Evolutionary conservation across 108 stramenopile species (phyloP).

Genomic region (Nannochloropsis granulata): DNA sequence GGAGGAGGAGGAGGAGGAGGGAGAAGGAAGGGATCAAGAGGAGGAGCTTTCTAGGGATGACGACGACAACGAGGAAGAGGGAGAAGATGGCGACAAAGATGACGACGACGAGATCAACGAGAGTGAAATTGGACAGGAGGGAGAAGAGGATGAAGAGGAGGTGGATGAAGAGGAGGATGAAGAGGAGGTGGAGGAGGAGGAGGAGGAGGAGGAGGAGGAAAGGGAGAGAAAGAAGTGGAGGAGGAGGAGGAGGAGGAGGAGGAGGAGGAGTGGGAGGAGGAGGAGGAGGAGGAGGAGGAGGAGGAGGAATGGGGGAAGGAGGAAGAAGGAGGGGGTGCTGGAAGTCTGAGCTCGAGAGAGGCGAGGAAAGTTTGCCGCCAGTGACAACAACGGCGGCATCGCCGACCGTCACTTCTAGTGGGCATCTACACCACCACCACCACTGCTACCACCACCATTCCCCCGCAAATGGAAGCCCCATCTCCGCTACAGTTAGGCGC

Average conservation of each 20-base stretch:
- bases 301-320: not conserved
- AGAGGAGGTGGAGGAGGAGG: not conserved
- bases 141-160: not conserved
- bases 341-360: too few relatives aligned
- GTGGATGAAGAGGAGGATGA: not conserved
- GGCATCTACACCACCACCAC: too few relatives aligned
- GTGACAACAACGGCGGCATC: too few relatives aligned
- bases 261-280: not conserved
- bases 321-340: too few relatives aligned
- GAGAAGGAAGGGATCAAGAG: not conserved
- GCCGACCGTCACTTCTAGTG: too few relatives aligned
- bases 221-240: not conserved
- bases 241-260: not conserved
- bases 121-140: not conserved
- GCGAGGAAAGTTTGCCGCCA: too few relatives aligned
- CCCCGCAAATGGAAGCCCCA: too few relatives aligned
- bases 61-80: not conserved
- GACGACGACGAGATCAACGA: not conserved
- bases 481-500: too few relatives aligned
- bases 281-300: not conserved
- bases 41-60: not conserved
- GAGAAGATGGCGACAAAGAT: not conserved
- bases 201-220: not conserved
- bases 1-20: too few relatives aligned
- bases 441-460: too few relatives aligned